These are phyloP conservation scores for Candida qinlingensis DNA, from an alignment of 805 yeast genomes.

Conservation along the genomic window DNA sequence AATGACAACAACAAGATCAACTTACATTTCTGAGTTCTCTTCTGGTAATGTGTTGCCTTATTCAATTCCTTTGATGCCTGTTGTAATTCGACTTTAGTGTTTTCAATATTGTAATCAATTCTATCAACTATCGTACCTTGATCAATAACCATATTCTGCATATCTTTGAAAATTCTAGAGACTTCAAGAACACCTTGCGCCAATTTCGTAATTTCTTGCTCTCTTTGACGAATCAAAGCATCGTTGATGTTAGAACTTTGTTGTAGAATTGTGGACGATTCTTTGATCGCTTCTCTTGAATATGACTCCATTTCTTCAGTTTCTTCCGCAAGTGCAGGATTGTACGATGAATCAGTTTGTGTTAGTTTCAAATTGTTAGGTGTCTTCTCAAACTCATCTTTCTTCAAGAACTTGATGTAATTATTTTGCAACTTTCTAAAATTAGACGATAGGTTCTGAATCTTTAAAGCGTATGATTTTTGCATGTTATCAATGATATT, in stretches of 20 bases:
- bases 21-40: constrained; percentile 86
- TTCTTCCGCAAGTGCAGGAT: constrained; percentile 29
- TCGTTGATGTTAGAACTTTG: constrained; percentile 33
- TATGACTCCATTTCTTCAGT: constrained; percentile 42
- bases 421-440: constrained; percentile 87
- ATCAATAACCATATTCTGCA: constrained; percentile 87
- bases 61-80: constrained; percentile 73
- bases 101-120: constrained; percentile 85
- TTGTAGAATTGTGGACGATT: constrained; percentile 36
- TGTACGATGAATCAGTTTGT: constrained; percentile 8
- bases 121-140: constrained; percentile 93
- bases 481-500: constrained; percentile 74
- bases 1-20: constrained; percentile 69
- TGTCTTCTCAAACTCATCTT: constrained; percentile 61
- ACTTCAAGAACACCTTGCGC: constrained; percentile 95
- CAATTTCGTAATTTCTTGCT: constrained; percentile 80
- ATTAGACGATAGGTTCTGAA: constrained; percentile 71
- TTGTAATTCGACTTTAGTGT: constrained; percentile 70
- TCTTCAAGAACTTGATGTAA: constrained; percentile 77
- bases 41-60: constrained; percentile 77
- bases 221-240: constrained; percentile 60
- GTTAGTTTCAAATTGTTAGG: constrained; percentile 20
- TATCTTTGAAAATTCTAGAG: constrained; percentile 86
- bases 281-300: constrained; percentile 47
- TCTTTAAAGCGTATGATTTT: constrained; percentile 76